phyloP scores from a whole-genome alignment of 179 eudicot species.

The Corrigiola litoralis region DNA sequence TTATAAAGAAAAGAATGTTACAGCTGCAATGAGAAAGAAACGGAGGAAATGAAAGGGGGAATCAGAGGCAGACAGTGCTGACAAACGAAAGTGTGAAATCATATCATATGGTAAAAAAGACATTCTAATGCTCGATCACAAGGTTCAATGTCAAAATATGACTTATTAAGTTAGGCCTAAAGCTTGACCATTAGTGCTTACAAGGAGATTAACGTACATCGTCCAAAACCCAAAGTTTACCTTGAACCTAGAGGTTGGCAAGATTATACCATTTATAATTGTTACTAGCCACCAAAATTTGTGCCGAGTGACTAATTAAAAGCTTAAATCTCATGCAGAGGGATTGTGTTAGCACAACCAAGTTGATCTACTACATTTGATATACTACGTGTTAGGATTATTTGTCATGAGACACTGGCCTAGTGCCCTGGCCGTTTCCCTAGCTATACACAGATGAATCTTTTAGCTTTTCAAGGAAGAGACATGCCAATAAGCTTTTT shows the following conservation, averaged over 20 bases:
- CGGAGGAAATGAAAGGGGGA: too few relatives aligned
- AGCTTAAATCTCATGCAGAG: background rate
- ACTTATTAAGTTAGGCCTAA: background rate
- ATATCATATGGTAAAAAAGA: too few relatives aligned
- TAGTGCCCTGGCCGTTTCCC: background rate
- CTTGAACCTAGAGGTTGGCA: slow-evolving; percentile 8
- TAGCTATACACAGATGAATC: slow-evolving; percentile 21
- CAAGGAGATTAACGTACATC: background rate
- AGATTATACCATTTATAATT: background rate
- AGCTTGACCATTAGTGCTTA: slow-evolving; percentile 9
- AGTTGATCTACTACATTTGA: slow-evolving; percentile 4
- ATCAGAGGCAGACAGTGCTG: too few relatives aligned
- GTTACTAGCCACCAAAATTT: background rate
- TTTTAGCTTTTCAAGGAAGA: slow-evolving; percentile 22
- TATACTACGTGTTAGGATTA: background rate
- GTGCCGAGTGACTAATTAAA: background rate
- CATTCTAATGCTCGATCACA: slow-evolving; percentile 12
- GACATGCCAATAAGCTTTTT: slow-evolving; percentile 19
- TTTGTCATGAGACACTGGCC: background rate
- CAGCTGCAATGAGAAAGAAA: too few relatives aligned
- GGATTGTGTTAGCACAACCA: background rate
- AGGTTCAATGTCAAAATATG: slow-evolving; percentile 3
- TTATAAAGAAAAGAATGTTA: too few relatives aligned
- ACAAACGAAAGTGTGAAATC: too few relatives aligned
- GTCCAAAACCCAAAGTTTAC: background rate